A percentile compares a stretch with the other conserved stretches of the same genome.
phyloP scores from a whole-genome alignment of 352 stramenopile species.

The Phytophthora constricta region DNA sequence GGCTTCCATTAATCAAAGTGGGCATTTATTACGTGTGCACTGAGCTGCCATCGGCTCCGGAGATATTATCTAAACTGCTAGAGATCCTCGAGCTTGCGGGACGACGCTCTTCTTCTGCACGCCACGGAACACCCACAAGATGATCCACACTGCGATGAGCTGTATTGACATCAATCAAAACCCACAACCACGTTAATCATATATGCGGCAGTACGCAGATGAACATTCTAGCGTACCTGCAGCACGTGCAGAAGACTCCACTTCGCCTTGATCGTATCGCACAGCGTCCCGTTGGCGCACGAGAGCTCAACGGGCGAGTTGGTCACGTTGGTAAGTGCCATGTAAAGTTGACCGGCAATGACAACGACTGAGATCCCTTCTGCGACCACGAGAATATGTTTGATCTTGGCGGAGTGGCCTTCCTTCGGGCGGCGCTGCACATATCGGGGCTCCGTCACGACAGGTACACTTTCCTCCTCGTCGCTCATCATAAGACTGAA shows the following conservation, averaged over 20 bases:
- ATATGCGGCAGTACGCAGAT: not conserved
- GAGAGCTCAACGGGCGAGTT: constrained; percentile 47
- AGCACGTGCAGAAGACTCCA: constrained; percentile 42
- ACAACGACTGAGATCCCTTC: constrained; percentile 33
- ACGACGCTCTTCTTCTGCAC: constrained; percentile 40
- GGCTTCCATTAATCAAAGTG: too few relatives aligned
- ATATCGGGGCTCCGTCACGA: constrained; percentile 30
- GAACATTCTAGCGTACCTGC: constrained; percentile 16
- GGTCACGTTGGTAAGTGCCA: constrained; percentile 36
- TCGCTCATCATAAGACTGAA: constrained; percentile 37
- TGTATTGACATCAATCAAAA: not conserved
- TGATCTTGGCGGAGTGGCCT: constrained; percentile 37
- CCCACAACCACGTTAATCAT: not conserved
- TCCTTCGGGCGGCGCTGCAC: constrained; percentile 13
- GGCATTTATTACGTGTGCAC: not conserved
- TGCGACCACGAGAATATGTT: constrained; percentile 34
- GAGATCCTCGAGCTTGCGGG: constrained; percentile 15
- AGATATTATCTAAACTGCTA: constrained; percentile 12
- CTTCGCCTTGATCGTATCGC: constrained; percentile 39
- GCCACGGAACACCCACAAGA: constrained; percentile 38
- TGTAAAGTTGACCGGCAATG: constrained; percentile 48
- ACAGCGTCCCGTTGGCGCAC: constrained; percentile 62
- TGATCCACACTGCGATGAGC: constrained; percentile 29
- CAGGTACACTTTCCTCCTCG: constrained; percentile 26
- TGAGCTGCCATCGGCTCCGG: not conserved